Conservation (phyloP, 2,329 filamentous ascomycete genomes). For the Colletotrichum spaethianum region DNA sequence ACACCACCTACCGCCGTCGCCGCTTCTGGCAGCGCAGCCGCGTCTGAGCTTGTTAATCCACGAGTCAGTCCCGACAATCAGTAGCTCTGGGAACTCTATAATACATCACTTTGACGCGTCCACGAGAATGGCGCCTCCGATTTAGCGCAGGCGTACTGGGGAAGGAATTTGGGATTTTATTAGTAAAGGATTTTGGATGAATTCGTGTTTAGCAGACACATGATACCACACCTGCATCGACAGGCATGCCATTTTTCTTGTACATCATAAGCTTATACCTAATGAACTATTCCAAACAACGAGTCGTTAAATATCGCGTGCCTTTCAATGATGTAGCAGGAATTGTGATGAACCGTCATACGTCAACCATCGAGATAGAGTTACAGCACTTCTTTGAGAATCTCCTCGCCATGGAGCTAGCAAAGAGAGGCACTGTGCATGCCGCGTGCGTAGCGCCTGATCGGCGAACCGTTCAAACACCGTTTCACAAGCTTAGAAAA, state of each 20-base stretch:
- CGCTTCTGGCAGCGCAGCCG: conserved; percentile 41
- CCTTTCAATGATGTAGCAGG: not conserved
- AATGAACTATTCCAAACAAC: conserved; percentile 1
- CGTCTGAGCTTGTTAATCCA: conserved; percentile 20
- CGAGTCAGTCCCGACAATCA: not conserved
- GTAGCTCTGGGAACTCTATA: not conserved
- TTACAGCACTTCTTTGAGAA: not conserved
- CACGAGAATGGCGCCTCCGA: conserved; percentile 6
- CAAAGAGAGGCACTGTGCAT: not conserved
- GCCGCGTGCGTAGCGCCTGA: not conserved
- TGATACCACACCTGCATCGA: conserved; percentile 37
- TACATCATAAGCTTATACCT: conserved; percentile 5
- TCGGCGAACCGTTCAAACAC: not conserved
- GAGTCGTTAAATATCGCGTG: not conserved
- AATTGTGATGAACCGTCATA: not conserved
- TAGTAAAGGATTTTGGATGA: conserved; percentile 5
- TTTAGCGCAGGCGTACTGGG: conserved; percentile 10
- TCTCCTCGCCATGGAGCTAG: not conserved
- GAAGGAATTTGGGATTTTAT: not conserved
- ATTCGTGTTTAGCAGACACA: conserved; percentile 6
- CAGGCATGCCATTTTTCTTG: conserved; percentile 16
- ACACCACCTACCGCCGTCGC: conserved; percentile 35
- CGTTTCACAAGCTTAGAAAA: no score
- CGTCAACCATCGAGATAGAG: not conserved
- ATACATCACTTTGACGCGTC: not conserved